Evolutionary conservation across 2,329 filamentous ascomycete species (phyloP).

Genomic region (Sclerotinia glacialis): DNA sequence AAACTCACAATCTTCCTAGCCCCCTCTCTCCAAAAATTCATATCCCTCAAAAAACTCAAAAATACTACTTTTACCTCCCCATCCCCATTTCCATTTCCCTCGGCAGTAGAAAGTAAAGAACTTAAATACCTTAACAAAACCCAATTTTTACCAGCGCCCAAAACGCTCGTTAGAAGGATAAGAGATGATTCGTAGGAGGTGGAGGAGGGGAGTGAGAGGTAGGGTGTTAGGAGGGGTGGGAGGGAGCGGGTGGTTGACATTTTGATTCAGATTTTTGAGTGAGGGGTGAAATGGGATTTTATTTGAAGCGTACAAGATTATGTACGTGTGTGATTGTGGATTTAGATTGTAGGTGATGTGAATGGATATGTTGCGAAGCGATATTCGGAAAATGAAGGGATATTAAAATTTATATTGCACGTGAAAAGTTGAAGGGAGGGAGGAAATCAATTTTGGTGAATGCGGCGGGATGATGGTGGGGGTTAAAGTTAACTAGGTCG

Average conservation of each 20-base stretch:
- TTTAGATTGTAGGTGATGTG: neutral
- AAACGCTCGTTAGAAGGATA: conserved; percentile 64
- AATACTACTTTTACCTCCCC: conserved; percentile 59
- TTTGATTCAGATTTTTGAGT: neutral
- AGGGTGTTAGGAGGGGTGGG: conserved; percentile 63
- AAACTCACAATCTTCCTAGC: conserved; percentile 61
- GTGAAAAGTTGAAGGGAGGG: neutral
- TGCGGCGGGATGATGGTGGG: neutral
- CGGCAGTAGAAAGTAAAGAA: conserved; percentile 22
- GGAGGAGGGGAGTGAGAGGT: conserved; percentile 53
- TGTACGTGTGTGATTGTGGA: neutral
- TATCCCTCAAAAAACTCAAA: conserved; percentile 78
- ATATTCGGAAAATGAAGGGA: neutral
- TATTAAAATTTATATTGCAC: conserved; percentile 6
- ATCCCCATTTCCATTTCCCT: conserved; percentile 17
- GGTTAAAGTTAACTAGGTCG: neutral
- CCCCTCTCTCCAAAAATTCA: conserved; percentile 74
- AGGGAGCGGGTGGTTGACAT: conserved; percentile 30
- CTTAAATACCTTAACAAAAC: conserved; percentile 56
- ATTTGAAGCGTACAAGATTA: neutral
- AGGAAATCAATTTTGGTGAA: conserved; percentile 4
- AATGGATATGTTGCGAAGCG: neutral
- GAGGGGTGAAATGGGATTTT: neutral
- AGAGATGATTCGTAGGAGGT: conserved; percentile 50
- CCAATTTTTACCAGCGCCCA: conserved; percentile 65